Conservation (phyloP, 2,329 filamentous ascomycete species). For the Xylariaceae sp. region DNA sequence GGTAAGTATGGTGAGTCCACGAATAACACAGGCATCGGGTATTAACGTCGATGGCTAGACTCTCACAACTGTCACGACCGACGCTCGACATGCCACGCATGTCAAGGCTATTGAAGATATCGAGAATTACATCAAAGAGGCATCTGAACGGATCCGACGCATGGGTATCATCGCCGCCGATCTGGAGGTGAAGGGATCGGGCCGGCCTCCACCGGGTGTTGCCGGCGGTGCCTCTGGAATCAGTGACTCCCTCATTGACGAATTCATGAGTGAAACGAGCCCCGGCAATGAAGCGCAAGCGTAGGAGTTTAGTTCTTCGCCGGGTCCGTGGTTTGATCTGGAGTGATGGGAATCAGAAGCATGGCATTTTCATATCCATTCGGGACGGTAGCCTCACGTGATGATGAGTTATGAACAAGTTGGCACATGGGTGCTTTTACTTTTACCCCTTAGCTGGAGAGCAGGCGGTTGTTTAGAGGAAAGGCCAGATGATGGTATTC, state of each 20-base stretch:
- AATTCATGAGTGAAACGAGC: constrained; percentile 11
- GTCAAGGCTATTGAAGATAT: constrained; percentile 61
- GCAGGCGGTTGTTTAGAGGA: neutral
- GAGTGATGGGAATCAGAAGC: neutral
- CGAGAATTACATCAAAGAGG: constrained; percentile 65
- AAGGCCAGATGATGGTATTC: neutral
- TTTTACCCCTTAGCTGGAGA: neutral
- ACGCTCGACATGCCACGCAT: constrained; percentile 67
- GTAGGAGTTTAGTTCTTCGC: too few relatives aligned
- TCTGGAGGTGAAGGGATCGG: constrained; percentile 57
- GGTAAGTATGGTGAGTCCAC: constrained; percentile 38
- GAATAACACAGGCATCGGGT: neutral
- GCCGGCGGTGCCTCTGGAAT: constrained; percentile 20
- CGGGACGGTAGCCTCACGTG: neutral
- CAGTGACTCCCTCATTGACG: constrained; percentile 24
- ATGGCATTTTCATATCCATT: too few relatives aligned
- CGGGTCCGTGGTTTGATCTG: too few relatives aligned
- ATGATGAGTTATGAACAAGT: neutral
- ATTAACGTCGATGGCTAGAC: constrained; percentile 42
- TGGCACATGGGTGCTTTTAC: neutral
- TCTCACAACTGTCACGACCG: constrained; percentile 63
- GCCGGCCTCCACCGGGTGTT: constrained; percentile 17
- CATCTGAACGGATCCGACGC: constrained; percentile 69
- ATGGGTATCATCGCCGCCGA: constrained; percentile 72
- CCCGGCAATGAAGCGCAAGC: constrained; percentile 6